Base-by-base conservation (phyloP, 257 asterid genomes). In the Penstemon barbatus region DNA sequence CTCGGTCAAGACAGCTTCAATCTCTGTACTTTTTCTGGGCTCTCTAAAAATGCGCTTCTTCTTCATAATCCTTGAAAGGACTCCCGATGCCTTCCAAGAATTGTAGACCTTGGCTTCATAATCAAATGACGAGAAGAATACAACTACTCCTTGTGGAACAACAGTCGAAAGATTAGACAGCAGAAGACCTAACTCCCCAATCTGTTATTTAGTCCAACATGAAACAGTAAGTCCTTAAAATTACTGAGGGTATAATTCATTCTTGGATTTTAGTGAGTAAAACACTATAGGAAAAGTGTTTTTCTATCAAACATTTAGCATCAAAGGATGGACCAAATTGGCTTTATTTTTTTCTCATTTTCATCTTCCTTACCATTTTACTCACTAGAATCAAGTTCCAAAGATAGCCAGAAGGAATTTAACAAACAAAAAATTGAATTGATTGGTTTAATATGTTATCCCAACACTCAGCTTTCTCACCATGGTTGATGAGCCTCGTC, bases 101-200 rank as follows among this genome's bases (percentile, higher is more conserved):
- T 85, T 83, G 56, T 90, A 79, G 49, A 93, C 95, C 82, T 78
- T 85, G 74, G 76, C 78, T 79, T 87, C 96, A 13, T 93, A 93
- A 50, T 93, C 96, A 67, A 90, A 93, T 49, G 97, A 93, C 13
- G 99, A 90, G 90, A 93, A 91, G 76, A 93, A 93, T 67, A 88
- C 89, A 40, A 93, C 91, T 38, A 93, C 75, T 65, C 99, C 99
- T 73, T 87, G 84, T 36, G 99, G 99, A 74, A 93, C 91, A 58
- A 93, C 88, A 7, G 86, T 72, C 11, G 80, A 90, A 78, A 93
- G 79, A 85, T 93, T 93, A 71, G 89, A 84, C 46, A 93, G 83
- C 66, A 93, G 78, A 67, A 85, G 87, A 43, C 99, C 99, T 40
- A 90, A 84, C 84, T 93, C 97, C 69, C 77, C 88, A 74, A 90